phyloP scores from a whole-genome alignment of 2,329 filamentous ascomycete species.

The Diaporthe destruens region DNA sequence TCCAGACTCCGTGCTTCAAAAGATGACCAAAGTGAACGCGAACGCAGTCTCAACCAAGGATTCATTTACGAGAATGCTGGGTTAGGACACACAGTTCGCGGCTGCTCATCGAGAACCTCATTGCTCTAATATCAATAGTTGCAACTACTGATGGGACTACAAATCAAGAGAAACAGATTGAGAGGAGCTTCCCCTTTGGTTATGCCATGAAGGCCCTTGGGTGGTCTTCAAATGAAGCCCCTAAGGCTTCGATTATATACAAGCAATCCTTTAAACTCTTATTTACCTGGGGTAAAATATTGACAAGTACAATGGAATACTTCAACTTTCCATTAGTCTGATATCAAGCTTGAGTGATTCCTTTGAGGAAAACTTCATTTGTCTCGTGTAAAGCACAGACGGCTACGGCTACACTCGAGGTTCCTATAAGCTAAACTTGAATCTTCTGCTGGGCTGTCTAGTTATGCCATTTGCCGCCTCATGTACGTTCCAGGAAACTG shows the following conservation, averaged over 20 bases:
- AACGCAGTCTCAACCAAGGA: neutral
- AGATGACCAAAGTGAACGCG: neutral
- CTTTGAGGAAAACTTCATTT: neutral
- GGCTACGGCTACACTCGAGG: neutral
- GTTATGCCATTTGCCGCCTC: neutral
- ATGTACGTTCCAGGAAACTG: neutral
- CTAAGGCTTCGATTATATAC: too few species aligned
- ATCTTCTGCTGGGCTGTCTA: neutral
- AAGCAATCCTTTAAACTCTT: neutral
- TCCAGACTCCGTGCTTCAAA: neutral
- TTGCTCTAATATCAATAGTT: neutral
- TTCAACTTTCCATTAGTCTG: neutral
- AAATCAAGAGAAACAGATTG: neutral
- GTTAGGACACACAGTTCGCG: neutral
- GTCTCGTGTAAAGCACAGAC: neutral
- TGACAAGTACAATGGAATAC: neutral
- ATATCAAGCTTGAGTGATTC: neutral
- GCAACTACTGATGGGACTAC: neutral
- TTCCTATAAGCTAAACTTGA: neutral
- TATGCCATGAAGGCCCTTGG: neutral
- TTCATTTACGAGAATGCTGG: neutral
- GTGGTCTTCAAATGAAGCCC: neutral
- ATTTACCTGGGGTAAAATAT: neutral
- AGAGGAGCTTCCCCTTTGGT: neutral
- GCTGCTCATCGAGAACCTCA: neutral